Evolutionary conservation across 192 early-diverging fungal genomes (phyloP).

Genomic region (Backusella psychrophila): DNA sequence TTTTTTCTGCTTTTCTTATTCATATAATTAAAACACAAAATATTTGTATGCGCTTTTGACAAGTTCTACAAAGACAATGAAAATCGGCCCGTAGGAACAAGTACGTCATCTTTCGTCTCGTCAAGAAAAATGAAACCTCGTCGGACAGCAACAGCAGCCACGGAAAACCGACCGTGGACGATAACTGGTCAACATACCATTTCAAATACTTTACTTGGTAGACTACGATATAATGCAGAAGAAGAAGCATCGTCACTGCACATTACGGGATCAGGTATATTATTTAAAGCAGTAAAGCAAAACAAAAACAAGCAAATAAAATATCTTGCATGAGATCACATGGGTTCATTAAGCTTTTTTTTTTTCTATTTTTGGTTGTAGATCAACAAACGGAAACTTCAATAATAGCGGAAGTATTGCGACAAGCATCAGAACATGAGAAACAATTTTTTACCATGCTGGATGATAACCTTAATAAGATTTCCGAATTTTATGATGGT

Average conservation of each 20-base stretch:
- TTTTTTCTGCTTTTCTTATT: neutral
- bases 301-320: neutral
- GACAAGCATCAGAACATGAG: conserved; percentile 30
- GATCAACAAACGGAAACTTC: neutral
- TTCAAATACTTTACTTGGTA: neutral
- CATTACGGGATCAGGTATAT: neutral
- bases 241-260: neutral
- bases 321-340: too few species aligned
- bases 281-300: neutral
- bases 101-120: neutral
- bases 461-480: conserved; percentile 40
- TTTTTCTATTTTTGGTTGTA: neutral
- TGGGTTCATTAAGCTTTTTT: neutral
- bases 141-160: neutral
- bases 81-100: neutral
- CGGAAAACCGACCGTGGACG: neutral
- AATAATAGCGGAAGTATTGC: conserved; percentile 5
- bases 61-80: neutral
- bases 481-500: conserved; percentile 47
- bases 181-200: neutral
- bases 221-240: neutral
- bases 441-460: conserved; percentile 40
- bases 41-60: neutral
- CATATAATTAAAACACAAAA: neutral
- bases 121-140: neutral